These are phyloP conservation scores for Scleroderma citrinum DNA, from an alignment of 768 basidiomycete genomes.

Conservation along the genomic window DNA sequence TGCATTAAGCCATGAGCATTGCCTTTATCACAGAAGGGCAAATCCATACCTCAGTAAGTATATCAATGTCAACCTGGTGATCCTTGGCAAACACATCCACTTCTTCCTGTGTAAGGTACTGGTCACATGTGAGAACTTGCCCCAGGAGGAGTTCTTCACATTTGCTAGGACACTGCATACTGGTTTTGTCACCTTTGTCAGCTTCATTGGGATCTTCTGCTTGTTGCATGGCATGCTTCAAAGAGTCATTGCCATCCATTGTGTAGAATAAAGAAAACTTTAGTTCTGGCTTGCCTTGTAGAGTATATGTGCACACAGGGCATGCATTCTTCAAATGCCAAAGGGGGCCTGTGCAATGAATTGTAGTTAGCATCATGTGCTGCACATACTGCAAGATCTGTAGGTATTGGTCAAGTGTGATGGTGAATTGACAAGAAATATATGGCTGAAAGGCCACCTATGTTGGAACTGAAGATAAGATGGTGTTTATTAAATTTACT, in stretches of 20 bases:
- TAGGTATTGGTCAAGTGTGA: conserved; percentile 6
- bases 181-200: no score
- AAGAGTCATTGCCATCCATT: conserved; percentile 15
- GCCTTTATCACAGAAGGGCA: no score
- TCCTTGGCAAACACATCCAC: no score
- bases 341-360: no score
- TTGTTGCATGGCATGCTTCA: no score
- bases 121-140: no score
- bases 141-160: neutral
- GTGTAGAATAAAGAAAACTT: neutral
- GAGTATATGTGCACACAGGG: conserved; percentile 7
- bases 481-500: no score
- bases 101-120: no score
- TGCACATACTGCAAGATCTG: conserved; percentile 6
- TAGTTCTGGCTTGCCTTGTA: conserved; percentile 2
- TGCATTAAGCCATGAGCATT: no score
- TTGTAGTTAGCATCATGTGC: neutral
- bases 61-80: no score
- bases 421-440: conserved; percentile 1
- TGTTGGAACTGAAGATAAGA: neutral
- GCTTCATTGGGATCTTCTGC: conserved; percentile 7
- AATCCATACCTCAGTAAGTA: no score
- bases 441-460: conserved; percentile 5
- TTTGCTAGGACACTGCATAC: no score
- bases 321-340: conserved; percentile 9